These are phyloP conservation scores for Tremella mesenterica DNA, from an alignment of 768 basidiomycete genomes.

Conservation along the genomic window DNA sequence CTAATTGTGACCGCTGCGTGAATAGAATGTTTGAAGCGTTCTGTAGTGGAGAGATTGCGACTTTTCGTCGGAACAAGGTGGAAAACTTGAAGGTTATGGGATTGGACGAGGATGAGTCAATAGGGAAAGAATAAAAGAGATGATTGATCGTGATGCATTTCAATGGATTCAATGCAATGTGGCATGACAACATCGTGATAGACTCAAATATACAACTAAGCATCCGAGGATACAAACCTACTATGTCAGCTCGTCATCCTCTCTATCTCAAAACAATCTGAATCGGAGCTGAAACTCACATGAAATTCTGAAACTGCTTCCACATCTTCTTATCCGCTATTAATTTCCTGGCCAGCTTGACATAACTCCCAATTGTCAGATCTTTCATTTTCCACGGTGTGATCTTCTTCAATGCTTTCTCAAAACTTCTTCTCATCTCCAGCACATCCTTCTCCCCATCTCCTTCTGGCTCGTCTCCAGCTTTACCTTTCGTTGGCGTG, in stretches of 20 bases:
- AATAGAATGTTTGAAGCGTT: too few species aligned
- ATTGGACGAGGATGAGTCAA: background rate
- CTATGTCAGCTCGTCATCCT: background rate
- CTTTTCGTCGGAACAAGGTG: background rate
- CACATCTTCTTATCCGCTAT: constrained; percentile 51
- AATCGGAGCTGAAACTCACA: constrained; percentile 49
- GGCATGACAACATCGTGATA: too few species aligned
- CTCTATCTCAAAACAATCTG: background rate
- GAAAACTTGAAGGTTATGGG: background rate
- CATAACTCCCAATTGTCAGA: constrained; percentile 68
- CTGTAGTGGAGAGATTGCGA: background rate
- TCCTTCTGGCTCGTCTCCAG: too few species aligned
- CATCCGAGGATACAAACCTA: constrained; percentile 1
- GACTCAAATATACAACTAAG: background rate
- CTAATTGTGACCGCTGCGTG: too few species aligned
- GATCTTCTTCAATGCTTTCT: constrained; percentile 46
- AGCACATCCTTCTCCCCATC: constrained; percentile 42
- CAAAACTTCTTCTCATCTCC: constrained; percentile 48
- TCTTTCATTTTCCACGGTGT: constrained; percentile 66
- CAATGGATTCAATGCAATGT: too few species aligned
- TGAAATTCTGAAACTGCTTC: constrained; percentile 59
- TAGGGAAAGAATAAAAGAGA: background rate
- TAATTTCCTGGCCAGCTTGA: constrained; percentile 58
- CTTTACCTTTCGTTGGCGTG: constrained; percentile 34
- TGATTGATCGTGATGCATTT: background rate